Evolutionary conservation across 164 flowering plant species (phyloP).

Genomic region (Macadamia integrifolia): DNA sequence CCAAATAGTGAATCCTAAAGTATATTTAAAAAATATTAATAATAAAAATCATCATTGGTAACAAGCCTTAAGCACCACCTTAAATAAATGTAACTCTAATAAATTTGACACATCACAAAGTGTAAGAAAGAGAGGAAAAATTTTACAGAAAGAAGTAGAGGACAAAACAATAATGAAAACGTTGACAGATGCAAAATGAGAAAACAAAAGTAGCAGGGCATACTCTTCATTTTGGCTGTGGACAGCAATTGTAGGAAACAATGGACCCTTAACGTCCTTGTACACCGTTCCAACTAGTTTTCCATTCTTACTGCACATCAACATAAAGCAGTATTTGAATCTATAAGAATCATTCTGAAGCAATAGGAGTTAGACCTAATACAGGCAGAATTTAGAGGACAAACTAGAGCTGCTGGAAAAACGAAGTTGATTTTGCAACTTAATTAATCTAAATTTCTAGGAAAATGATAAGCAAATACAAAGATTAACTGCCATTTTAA

Average conservation of each 20-base stretch:
- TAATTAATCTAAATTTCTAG: constrained; percentile 1
- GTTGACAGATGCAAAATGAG: too few relatives aligned
- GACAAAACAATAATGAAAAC: too few relatives aligned
- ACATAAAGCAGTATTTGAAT: constrained; percentile 6
- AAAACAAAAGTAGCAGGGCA: constrained; percentile 11
- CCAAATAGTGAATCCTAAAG: too few relatives aligned
- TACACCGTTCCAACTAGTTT: constrained; percentile 50
- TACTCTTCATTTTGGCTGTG: constrained; percentile 99
- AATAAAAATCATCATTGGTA: not conserved
- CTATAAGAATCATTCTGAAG: not conserved
- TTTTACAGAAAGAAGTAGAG: not conserved
- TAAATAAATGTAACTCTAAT: not conserved
- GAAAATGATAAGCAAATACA: not conserved
- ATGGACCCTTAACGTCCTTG: constrained; percentile 70
- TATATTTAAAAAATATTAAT: too few relatives aligned
- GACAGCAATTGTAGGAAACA: constrained; percentile 91
- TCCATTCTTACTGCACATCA: constrained; percentile 77
- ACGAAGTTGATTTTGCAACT: constrained; percentile 4
- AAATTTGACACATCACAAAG: not conserved
- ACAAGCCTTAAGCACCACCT: not conserved
- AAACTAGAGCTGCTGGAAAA: not conserved
- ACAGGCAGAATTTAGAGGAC: not conserved
- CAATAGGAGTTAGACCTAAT: not conserved
- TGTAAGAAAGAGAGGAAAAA: not conserved
- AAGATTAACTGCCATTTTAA: not conserved